Percentiles rank a stretch among this genome's conserved stretches.
phyloP scores from a whole-genome alignment of 2,329 filamentous ascomycete species.

The Bipolaris bicolor region DNA sequence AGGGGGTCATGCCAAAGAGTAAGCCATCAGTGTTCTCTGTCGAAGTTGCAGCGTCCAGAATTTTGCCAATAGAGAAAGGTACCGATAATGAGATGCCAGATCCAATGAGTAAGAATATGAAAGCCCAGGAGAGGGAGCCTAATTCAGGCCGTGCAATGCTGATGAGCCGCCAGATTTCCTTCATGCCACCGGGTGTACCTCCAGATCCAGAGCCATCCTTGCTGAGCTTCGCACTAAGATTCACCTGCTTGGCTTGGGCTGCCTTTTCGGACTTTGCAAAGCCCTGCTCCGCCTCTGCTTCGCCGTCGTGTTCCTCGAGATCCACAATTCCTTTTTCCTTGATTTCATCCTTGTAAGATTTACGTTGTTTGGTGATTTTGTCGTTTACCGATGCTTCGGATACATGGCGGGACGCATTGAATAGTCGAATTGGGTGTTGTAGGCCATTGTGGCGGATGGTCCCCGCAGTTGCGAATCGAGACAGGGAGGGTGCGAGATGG shows the following conservation, averaged over 20 bases:
- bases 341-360: conserved; percentile 50
- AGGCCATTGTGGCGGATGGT: conserved; percentile 36
- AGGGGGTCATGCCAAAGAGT: conserved; percentile 82
- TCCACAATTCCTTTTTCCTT: conserved; percentile 45
- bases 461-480: conserved; percentile 25
- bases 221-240: conserved; percentile 83
- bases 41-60: conserved; percentile 88
- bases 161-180: conserved; percentile 84
- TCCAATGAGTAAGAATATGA: conserved; percentile 84
- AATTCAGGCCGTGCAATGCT: conserved; percentile 88
- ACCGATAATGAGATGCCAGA: conserved; percentile 95
- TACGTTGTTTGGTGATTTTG: conserved; percentile 26
- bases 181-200: conserved; percentile 61
- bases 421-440: conserved; percentile 34
- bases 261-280: conserved; percentile 83
- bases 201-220: conserved; percentile 69
- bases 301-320: conserved; percentile 49
- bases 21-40: conserved; percentile 65
- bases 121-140: conserved; percentile 78
- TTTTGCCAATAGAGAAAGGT: conserved; percentile 94
- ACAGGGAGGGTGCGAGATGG: conserved; percentile 18
- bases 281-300: conserved; percentile 64
- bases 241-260: conserved; percentile 83
- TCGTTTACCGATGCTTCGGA: conserved; percentile 32
- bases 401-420: conserved; percentile 36